Conservation (phyloP, 106 monocot species). For the Vanilla planifolia region DNA sequence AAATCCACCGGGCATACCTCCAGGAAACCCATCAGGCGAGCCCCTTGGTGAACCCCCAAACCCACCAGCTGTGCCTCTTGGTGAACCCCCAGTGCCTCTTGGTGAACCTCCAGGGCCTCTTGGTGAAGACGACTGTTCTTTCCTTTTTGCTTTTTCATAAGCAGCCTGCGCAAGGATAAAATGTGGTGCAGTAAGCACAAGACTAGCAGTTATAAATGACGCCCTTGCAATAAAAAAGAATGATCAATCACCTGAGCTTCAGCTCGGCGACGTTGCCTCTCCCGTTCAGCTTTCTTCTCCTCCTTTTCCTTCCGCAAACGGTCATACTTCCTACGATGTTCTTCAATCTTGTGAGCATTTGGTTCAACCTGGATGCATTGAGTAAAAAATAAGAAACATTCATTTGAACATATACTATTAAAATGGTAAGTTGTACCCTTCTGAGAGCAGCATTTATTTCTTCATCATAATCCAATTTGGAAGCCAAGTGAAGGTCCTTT, state of each 20-base stretch:
- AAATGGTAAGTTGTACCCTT: conserved; percentile 34
- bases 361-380: conserved; percentile 58
- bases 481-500: conserved; percentile 87
- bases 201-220: not conserved
- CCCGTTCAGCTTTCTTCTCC: conserved; percentile 68
- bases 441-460: conserved; percentile 85
- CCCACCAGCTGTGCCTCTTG: conserved; percentile 17
- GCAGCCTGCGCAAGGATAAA: conserved; percentile 52
- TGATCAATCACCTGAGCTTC: conserved; percentile 67
- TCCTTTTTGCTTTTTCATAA: conserved; percentile 87
- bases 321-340: conserved; percentile 91
- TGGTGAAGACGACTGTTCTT: conserved; percentile 63
- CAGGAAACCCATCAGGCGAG: conserved; percentile 43
- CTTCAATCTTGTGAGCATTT: conserved; percentile 94
- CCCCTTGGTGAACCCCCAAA: conserved; percentile 40
- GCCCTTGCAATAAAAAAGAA: not conserved
- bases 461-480: conserved; percentile 91
- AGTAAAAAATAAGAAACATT: not conserved
- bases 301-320: conserved; percentile 72
- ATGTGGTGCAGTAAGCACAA: not conserved
- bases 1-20: conserved; percentile 35
- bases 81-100: conserved; percentile 31
- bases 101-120: conserved; percentile 48
- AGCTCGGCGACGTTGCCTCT: conserved; percentile 64
- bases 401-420: not conserved